Evolutionary conservation across 139 green algal species (phyloP), one percentile per base, ranked within the genome.

Genomic region (Coelastrella sp.): DNA sequence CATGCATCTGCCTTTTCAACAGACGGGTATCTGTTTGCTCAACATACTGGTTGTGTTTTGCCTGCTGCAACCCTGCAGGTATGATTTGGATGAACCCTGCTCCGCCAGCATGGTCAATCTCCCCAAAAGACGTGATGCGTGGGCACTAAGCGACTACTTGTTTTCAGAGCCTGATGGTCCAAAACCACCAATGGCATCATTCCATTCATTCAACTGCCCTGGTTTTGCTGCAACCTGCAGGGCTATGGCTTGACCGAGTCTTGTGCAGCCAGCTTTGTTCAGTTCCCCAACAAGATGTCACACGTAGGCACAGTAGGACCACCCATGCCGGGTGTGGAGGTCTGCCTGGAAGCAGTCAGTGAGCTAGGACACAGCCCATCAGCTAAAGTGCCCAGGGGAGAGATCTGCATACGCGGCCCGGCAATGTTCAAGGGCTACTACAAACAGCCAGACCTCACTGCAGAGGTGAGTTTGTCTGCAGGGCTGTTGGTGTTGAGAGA

Each of bases 241-340:
- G 97, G 97, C 80, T 99, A 98, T 88, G 97, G 97, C 65, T 93
- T 99, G 23, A 99, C 97, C 0, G 97, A 99, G 94, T 98, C 96
- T 4, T 96, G 95, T 89, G 97, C 96, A 0, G 94, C 95, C 23
- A 97, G 95, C 71, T 97, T 97, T 93, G 95, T 96, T 66, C 92
- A 94, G 22, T 61, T 82, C 47, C 92, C 92, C 57, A 47, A 90
- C 83, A 81, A 64, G 16, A 23, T 22, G 10, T 57, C 66, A 3
- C 80, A 91, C 20, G 20, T 86, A 14, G 90, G 90, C 64, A 98
- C 97, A 7, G 96, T 99, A 83, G 97, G 97, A 5, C 93, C 92
- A 4, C 94, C 96, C 3, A 88, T 96, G 87, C 97, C 97, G 14
- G 91, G 90, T 92, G 68, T 73, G 82, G 68, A 91, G 23, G 8